A percentile compares a stretch with the other conserved stretches of the same genome.
Evolutionary conservation across 2,329 filamentous ascomycete species (phyloP).

Genomic region (Colletotrichum orbiculare): DNA sequence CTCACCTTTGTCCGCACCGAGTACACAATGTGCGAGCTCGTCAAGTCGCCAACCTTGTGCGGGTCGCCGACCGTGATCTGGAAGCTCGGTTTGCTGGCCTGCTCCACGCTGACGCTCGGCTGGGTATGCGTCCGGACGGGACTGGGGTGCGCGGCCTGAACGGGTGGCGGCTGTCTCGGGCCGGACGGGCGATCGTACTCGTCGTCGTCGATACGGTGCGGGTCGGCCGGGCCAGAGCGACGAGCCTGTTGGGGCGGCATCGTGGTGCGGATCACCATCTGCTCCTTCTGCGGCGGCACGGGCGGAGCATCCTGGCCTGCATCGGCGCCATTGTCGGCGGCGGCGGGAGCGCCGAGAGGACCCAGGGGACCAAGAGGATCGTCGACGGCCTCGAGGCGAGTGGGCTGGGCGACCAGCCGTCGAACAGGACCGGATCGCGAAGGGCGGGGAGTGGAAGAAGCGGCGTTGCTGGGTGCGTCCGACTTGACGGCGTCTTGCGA

Average conservation of each 20-base stretch:
- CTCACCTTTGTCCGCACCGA: conserved; percentile 90
- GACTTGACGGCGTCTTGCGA: conserved; percentile 44
- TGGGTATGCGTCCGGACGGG: conserved; percentile 63
- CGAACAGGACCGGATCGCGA: conserved; percentile 61
- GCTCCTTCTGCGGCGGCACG: conserved; percentile 76
- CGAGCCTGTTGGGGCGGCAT: conserved; percentile 59
- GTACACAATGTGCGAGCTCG: conserved; percentile 97
- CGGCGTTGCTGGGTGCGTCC: conserved; percentile 41
- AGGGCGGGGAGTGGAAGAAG: conserved; percentile 48
- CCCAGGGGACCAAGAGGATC: conserved; percentile 84
- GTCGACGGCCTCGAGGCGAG: conserved; percentile 80
- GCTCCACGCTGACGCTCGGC: conserved; percentile 90
- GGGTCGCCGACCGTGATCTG: conserved; percentile 94
- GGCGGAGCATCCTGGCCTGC: conserved; percentile 66
- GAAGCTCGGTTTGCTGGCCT: conserved; percentile 92
- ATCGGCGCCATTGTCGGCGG: conserved; percentile 57
- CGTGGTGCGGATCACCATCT: conserved; percentile 69
- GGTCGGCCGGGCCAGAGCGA: conserved; percentile 61
- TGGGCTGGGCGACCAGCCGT: conserved; percentile 78
- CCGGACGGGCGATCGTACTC: conserved; percentile 59
- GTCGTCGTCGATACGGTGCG: conserved; percentile 77
- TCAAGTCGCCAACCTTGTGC: conserved; percentile 96
- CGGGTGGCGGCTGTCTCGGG: conserved; percentile 74
- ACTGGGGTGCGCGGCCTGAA: conserved; percentile 67
- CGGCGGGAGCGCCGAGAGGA: conserved; percentile 64